Evolutionary conservation across 345 rosid genomes (phyloP), one percentile per base, ranked within the genome.

Genomic region (Leavenworthia alabamica): DNA sequence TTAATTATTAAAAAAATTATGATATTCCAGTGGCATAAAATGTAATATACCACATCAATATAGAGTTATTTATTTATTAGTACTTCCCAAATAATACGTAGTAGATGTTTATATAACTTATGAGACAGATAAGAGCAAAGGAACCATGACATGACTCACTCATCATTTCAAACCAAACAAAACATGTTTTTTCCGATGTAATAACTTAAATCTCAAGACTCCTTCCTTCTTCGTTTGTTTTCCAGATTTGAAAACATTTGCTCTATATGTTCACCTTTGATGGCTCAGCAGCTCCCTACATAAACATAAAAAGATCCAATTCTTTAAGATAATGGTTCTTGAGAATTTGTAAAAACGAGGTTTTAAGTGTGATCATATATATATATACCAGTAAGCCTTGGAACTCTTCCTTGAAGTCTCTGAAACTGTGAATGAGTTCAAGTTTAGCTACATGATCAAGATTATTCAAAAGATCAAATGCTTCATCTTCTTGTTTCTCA

Each of bases 371-470:
- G 56, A 53, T 3, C 4, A n/a, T n/a, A n/a, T n/a, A 33, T 29
- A 28, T 29, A 28, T 62, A 33, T 78, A 93, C 99, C 99, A 87
- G 61, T 73, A 90, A 81, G 15, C 81, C 71, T 15, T 67, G 76
- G 47, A 93, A 74, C 66, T 82, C 97, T 8, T 87, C 83, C 70
- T 81, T 79, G 73, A 90, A 78, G 78, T 93, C 97, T 8, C 81
- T 84, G 61, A 93, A 83, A 71, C 99, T 96, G 68, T 67, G 82
- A 73, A 88, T 76, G 56, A 94, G 73, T 79, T 94, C 97, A 73
- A 90, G 82, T 82, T 94, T 94, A 77, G 89, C 78, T 57, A 93
- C 72, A 72, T 90, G 99, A 68, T 88, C 90, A 28, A 93, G 87
- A 43, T 78, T 83, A 54, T 84, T 77, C 41, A 93, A 56, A 68